These are phyloP conservation scores for Cardiospermum halicacabum DNA, from an alignment of 345 rosid species.

Conservation along the genomic window DNA sequence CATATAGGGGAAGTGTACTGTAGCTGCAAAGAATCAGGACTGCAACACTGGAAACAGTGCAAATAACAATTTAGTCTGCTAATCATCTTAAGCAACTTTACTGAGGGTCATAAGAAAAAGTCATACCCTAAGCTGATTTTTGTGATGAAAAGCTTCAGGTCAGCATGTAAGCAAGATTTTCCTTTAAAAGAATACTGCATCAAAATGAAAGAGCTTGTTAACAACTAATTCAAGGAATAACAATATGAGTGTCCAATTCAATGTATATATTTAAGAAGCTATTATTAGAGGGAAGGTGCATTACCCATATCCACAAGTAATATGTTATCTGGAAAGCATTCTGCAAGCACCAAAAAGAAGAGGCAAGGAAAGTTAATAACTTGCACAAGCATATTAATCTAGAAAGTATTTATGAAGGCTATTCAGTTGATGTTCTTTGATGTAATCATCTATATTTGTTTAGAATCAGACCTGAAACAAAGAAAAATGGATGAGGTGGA, in stretches of 20 bases:
- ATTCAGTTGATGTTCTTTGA: not conserved
- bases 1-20: constrained; percentile 85
- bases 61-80: not conserved
- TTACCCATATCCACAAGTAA: constrained; percentile 95
- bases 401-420: too few species aligned
- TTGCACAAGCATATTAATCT: not conserved
- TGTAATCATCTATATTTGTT: not conserved
- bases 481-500: constrained; percentile 84
- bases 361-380: not conserved
- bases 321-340: constrained; percentile 97
- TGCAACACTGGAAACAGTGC: constrained; percentile 39
- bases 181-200: constrained; percentile 70
- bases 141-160: constrained; percentile 44
- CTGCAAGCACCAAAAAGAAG: constrained; percentile 37
- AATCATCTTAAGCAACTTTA: not conserved
- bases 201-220: constrained; percentile 3
- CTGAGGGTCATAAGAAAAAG: constrained; percentile 1
- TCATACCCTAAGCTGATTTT: constrained; percentile 74
- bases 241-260: not conserved
- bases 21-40: constrained; percentile 74
- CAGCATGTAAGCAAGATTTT: constrained; percentile 68
- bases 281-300: constrained; percentile 9
- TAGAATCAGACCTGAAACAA: constrained; percentile 67
- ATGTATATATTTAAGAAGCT: not conserved
- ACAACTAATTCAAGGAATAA: not conserved